phyloP scores from a whole-genome alignment of 306 rosid genomes.

The Cucurbita moschata region DNA sequence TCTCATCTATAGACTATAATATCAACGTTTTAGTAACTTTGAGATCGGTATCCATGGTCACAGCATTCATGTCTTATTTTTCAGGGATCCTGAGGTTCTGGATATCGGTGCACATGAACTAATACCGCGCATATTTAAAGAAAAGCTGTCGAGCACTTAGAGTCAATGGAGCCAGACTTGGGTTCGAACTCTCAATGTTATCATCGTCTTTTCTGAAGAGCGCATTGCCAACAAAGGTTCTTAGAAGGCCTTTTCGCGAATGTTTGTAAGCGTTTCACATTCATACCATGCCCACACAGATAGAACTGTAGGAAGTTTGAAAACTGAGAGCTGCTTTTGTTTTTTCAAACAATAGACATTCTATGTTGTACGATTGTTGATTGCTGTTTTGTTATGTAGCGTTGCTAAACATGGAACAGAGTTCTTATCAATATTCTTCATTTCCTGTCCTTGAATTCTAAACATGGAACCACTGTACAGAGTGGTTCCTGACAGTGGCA shows the following conservation, averaged over 20 bases:
- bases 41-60: background rate
- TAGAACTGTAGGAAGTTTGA: background rate
- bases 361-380: background rate
- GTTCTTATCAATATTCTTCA: background rate
- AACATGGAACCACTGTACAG: background rate
- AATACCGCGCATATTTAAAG: constrained; percentile 60
- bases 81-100: constrained; percentile 78
- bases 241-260: background rate
- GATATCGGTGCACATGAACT: constrained; percentile 73
- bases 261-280: background rate
- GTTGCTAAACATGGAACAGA: background rate
- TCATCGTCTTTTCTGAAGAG: background rate
- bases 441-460: background rate
- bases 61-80: background rate
- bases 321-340: background rate
- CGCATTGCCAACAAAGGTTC: background rate
- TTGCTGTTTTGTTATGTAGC: background rate
- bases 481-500: background rate
- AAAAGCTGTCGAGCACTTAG: constrained; percentile 12
- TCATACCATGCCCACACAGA: background rate
- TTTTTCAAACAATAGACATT: background rate
- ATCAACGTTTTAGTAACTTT: background rate
- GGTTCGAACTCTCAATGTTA: background rate
- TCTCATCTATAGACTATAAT: background rate
- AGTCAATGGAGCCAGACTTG: background rate